These are phyloP conservation scores for Penstemon eatonii DNA, from an alignment of 257 asterid species.

Conservation along the genomic window DNA sequence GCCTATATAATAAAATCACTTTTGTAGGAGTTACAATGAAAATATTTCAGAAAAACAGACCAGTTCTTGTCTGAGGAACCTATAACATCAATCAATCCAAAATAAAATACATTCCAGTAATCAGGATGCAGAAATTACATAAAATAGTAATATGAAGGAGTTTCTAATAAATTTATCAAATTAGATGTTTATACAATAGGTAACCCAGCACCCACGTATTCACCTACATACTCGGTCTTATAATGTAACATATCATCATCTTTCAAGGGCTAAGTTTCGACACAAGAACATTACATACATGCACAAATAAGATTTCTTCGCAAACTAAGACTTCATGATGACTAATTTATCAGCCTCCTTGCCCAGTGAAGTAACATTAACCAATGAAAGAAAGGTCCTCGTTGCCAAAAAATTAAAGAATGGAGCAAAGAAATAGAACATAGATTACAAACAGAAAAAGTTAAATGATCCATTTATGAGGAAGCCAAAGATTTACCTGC, in stretches of 20 bases:
- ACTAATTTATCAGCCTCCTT: conserved; percentile 15
- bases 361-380: background rate
- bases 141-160: no score
- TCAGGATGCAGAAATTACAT: background rate
- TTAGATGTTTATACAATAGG: no score
- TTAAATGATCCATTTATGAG: conserved; percentile 5
- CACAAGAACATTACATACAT: background rate
- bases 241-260: no score
- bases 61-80: background rate
- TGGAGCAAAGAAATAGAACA: background rate
- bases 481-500: conserved; percentile 56
- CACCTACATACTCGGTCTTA: no score
- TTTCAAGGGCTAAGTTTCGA: no score
- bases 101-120: conserved; percentile 1
- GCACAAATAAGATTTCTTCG: background rate
- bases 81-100: background rate
- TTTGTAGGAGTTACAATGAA: background rate
- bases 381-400: background rate
- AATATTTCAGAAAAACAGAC: background rate
- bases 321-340: conserved; percentile 2
- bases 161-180: no score
- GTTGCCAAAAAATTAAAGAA: background rate
- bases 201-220: no score
- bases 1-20: conserved; percentile 44
- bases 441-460: background rate